phyloP scores from a whole-genome alignment of 345 rosid species.

The Erysimum cheiranthoides region DNA sequence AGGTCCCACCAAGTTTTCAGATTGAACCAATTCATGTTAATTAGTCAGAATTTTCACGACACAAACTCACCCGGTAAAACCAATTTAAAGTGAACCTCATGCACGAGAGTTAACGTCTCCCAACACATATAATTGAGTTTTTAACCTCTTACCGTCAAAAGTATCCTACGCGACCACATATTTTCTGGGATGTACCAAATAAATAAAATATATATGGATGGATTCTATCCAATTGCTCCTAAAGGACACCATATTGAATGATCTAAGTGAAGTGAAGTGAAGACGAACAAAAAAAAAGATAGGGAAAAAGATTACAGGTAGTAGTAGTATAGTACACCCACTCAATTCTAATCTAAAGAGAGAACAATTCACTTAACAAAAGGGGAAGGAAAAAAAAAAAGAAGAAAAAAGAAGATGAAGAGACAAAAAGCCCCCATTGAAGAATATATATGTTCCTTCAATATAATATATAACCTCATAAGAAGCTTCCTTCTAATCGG shows the following conservation, averaged over 20 bases:
- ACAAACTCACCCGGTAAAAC: neutral
- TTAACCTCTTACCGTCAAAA: neutral
- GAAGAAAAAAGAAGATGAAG: conserved; percentile 17
- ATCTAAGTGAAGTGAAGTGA: conserved; percentile 27
- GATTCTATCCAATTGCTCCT: conserved; percentile 8
- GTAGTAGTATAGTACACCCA: conserved; percentile 39
- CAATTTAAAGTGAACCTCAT: neutral
- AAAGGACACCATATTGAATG: conserved; percentile 13
- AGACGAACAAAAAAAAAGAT: neutral
- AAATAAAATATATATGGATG: neutral
- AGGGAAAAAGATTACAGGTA: conserved; percentile 30
- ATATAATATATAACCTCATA: conserved; percentile 34
- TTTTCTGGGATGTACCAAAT: neutral
- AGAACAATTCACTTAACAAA: conserved; percentile 37
- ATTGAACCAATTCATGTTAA: conserved; percentile 10
- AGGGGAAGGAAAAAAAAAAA: neutral
- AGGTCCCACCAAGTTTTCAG: conserved; percentile 14
- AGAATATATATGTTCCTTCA: conserved; percentile 26
- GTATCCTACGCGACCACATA: conserved; percentile 7
- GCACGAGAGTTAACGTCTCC: neutral
- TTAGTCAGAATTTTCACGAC: neutral
- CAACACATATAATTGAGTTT: neutral
- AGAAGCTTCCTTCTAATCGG: conserved; percentile 32
- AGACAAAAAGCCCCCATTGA: conserved; percentile 10
- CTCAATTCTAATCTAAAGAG: conserved; percentile 43